Percentiles rank a stretch among this genome's conserved stretches.
Conservation (phyloP, 768 basidiomycete genomes). For the Termitomyces heimii region DNA sequence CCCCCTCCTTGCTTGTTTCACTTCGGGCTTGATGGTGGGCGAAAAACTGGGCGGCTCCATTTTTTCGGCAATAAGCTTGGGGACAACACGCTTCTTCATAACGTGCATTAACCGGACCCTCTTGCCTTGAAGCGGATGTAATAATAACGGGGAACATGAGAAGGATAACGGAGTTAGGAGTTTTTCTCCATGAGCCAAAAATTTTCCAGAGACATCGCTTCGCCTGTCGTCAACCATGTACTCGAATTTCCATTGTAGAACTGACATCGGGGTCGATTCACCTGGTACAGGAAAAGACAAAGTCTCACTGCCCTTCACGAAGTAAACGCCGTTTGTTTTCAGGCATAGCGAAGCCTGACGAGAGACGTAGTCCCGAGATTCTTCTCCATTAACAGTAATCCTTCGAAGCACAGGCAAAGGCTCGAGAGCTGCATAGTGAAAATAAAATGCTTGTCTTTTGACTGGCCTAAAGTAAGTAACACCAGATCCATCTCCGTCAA, state of each 20-base stretch:
- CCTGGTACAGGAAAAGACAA: slow-evolving; percentile 17
- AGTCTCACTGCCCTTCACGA: slow-evolving; percentile 61
- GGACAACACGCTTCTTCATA: slow-evolving; percentile 60
- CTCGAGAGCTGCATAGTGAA: slow-evolving; percentile 70
- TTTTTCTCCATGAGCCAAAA: slow-evolving; percentile 61
- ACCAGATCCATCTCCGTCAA: slow-evolving; percentile 31
- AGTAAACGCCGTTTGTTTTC: slow-evolving; percentile 71
- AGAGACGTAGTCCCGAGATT: slow-evolving; percentile 68
- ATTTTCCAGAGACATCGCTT: slow-evolving; percentile 36
- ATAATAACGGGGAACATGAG: slow-evolving; percentile 64
- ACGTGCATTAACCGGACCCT: slow-evolving; percentile 66
- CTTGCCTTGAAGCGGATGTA: slow-evolving; percentile 59
- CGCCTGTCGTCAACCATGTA: slow-evolving; percentile 66
- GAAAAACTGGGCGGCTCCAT: slow-evolving; percentile 36
- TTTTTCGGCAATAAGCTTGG: slow-evolving; percentile 63
- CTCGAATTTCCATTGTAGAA: slow-evolving; percentile 71
- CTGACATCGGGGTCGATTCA: slow-evolving; percentile 20
- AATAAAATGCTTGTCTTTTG: slow-evolving; percentile 51
- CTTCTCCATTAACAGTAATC: slow-evolving; percentile 60
- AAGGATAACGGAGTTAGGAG: slow-evolving; percentile 67
- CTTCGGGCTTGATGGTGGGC: neutral
- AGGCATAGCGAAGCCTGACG: slow-evolving; percentile 67
- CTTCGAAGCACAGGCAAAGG: slow-evolving; percentile 64
- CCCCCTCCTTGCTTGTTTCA: neutral
- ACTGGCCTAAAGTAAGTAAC: slow-evolving; percentile 63